Percentiles rank a stretch among this genome's conserved stretches.
These are phyloP conservation scores for Sambucus nigra DNA, from an alignment of 129 eudicot species.

Conservation along the genomic window DNA sequence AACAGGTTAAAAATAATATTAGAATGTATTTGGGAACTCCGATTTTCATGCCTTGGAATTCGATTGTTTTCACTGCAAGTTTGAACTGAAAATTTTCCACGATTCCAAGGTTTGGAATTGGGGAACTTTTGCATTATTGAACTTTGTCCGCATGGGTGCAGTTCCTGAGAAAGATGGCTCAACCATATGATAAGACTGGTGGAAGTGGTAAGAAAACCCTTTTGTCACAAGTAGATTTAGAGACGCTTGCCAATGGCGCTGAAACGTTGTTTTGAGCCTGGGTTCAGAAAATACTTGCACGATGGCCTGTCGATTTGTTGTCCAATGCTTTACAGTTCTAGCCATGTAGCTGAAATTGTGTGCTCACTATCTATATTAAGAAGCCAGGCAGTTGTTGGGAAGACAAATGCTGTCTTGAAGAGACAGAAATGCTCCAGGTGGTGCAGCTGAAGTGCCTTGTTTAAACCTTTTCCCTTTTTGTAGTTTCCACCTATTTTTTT, in stretches of 20 bases:
- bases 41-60: background rate
- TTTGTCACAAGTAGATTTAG: conserved; percentile 76
- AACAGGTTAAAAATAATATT: too few species aligned
- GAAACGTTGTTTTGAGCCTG: conserved; percentile 48
- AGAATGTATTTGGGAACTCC: background rate
- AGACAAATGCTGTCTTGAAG: background rate
- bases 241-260: conserved; percentile 48
- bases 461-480: too few species aligned
- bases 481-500: too few species aligned
- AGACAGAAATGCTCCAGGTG: too few species aligned
- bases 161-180: conserved; percentile 96
- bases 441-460: too few species aligned
- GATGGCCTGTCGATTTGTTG: background rate
- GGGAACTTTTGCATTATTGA: background rate
- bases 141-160: conserved; percentile 17
- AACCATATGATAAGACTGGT: conserved; percentile 93
- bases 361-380: background rate
- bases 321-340: background rate
- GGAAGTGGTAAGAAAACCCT: conserved; percentile 77
- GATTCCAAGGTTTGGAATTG: too few species aligned
- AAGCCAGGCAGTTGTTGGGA: background rate
- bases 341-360: background rate
- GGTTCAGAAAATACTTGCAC: background rate
- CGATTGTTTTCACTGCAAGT: background rate
- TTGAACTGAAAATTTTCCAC: too few species aligned